Base-by-base conservation (phyloP, 257 asterid species). In the Solanum chiquidenum region DNA sequence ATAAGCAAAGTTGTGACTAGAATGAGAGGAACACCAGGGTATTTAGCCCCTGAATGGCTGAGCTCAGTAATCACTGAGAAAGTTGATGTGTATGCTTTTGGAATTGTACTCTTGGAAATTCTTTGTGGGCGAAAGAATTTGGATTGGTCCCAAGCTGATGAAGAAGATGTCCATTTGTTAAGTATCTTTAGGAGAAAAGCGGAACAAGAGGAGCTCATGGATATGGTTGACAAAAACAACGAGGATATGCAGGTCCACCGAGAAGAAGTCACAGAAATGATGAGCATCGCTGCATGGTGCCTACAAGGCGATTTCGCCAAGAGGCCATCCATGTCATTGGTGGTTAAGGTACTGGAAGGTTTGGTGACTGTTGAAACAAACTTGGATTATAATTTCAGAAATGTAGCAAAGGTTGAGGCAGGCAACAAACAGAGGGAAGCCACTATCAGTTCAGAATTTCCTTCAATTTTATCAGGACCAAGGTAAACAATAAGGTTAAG, bases 241-340 rank as follows among this genome's bases (percentile, higher is more conserved):
- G 29, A 21, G 52, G 83, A 20, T 74, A 74, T 74, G 83, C 52
- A 74, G 52, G 0, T 35, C 52, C 83, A 21, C 11, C 7, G 18
- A 11, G 52, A 35, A 11, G 83, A 1, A 74, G 2, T 21, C 9
- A 74, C 20, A 5, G 83, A 74, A 6, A 35, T 21, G 52, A 35
- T 74, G 82, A 74, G 82, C 5, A 0, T 35, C 44, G 76, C 87
- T 83, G 90, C 84, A 11, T 88, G 90, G 88, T 90, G 92, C 44
- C 60, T 90, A 44, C 90, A 88, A 16, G 73, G 77, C 5, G 88
- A 90, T 75, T 87, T 42, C 33, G 40, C 84, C 25, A 86, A 42
- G 58, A 83, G 92, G 86, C 92, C 92, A 62, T 64, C 89, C 55
- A 90, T 90, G 90, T 88, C 92, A 1, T 4, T 83, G 29, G 89